These are phyloP conservation scores for Ganoderma resinaceum DNA, from an alignment of 1,284 basidiomycete genomes.

Conservation along the genomic window DNA sequence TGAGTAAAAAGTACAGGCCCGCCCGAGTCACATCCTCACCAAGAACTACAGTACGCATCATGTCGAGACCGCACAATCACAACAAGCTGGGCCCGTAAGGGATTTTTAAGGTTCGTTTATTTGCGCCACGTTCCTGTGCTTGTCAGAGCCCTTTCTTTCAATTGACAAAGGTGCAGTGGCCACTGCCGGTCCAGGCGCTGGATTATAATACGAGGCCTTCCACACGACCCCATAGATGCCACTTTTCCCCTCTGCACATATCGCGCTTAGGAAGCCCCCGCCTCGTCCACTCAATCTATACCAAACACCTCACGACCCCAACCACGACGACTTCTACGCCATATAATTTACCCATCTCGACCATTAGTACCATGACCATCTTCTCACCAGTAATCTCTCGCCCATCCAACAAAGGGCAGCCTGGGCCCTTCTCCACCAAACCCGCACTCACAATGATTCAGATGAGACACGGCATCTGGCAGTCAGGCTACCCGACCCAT, in stretches of 20 bases:
- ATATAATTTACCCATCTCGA: not conserved
- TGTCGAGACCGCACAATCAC: not conserved
- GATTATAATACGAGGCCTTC: slow-evolving; percentile 5
- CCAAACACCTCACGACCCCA: not conserved
- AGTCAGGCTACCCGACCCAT: not conserved
- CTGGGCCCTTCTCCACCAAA: not conserved
- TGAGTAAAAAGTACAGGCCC: too few relatives aligned
- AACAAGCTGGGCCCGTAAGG: not conserved
- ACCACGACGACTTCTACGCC: not conserved
- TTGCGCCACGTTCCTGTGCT: not conserved
- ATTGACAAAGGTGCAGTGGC: slow-evolving; percentile 18
- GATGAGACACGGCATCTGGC: not conserved
- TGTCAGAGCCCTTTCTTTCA: slow-evolving; percentile 6
- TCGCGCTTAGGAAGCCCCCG: not conserved
- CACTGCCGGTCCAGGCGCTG: slow-evolving; percentile 5
- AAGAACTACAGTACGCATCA: not conserved
- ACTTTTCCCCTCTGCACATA: slow-evolving; percentile 20
- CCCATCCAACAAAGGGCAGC: slow-evolving; percentile 10
- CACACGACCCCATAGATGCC: not conserved
- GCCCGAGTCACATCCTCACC: too few relatives aligned
- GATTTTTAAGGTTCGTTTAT: not conserved
- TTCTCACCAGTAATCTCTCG: slow-evolving; percentile 28
- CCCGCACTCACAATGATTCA: not conserved
- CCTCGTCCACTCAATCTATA: not conserved
- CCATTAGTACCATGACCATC: slow-evolving; percentile 11